Conservation (phyloP, 768 basidiomycete genomes). For the Suillus discolor region DNA sequence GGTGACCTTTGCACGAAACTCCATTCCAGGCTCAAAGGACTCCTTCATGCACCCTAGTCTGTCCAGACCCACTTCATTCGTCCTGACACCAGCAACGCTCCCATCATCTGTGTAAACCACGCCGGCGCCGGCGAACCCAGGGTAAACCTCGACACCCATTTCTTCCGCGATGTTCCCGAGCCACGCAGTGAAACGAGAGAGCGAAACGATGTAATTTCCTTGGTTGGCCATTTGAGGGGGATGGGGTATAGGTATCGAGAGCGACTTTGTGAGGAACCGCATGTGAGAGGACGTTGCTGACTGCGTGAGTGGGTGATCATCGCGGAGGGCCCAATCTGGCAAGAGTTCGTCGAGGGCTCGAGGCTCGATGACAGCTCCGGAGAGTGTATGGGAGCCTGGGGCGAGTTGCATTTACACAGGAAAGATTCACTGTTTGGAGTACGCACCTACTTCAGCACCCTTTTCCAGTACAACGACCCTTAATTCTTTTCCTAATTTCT, state of each 20-base stretch:
- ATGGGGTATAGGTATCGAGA: conserved; percentile 83
- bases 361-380: conserved; percentile 94
- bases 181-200: conserved; percentile 90
- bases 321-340: conserved; percentile 74
- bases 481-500: conserved; percentile 75
- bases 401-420: conserved; percentile 5
- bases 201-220: conserved; percentile 90
- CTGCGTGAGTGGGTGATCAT: conserved; percentile 78
- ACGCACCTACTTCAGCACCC: conserved; percentile 87
- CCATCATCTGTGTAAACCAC: conserved; percentile 67
- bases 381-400: conserved; percentile 92
- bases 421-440: conserved; percentile 13
- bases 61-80: conserved; percentile 94
- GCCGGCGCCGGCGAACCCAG: conserved; percentile 91
- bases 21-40: conserved; percentile 94
- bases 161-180: conserved; percentile 84
- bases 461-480: conserved; percentile 96
- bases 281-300: conserved; percentile 79
- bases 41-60: conserved; percentile 76
- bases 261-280: conserved; percentile 77
- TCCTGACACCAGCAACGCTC: conserved; percentile 66
- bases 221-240: conserved; percentile 97
- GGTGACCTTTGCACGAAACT: conserved; percentile 89
- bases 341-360: conserved; percentile 88
- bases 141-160: conserved; percentile 92